Percentiles rank a stretch among this genome's conserved stretches.
Evolutionary conservation across 768 basidiomycete genomes (phyloP).

Genomic region (Tremella mesenterica): DNA sequence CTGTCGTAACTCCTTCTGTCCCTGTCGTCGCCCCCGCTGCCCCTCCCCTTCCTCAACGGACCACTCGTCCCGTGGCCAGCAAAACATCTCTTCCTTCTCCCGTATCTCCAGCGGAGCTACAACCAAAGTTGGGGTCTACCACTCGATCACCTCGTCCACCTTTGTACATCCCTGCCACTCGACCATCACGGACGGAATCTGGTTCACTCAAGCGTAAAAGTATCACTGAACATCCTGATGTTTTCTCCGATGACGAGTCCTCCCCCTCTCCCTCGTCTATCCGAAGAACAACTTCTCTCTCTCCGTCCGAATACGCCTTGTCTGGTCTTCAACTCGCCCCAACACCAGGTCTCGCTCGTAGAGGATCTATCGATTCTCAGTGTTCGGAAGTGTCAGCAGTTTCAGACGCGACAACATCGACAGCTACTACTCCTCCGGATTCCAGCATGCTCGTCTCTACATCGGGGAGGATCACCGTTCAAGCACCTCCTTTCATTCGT

Average conservation of each 20-base stretch:
- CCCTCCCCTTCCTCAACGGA: too few relatives aligned
- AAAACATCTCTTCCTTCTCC: conserved; percentile 13
- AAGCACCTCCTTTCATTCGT: conserved; percentile 11
- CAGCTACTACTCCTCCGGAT: conserved; percentile 18
- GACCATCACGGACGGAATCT: not conserved
- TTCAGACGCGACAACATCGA: conserved; percentile 4
- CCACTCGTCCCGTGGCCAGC: not conserved
- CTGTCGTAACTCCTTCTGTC: not conserved
- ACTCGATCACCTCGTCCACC: not conserved
- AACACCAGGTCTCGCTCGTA: conserved; percentile 30
- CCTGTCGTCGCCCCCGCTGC: not conserved
- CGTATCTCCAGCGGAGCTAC: conserved; percentile 4
- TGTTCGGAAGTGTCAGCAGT: conserved; percentile 11
- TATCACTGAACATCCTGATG: not conserved
- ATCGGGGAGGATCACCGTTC: conserved; percentile 18
- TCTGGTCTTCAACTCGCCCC: conserved; percentile 31
- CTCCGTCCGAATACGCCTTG: conserved; percentile 12
- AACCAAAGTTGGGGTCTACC: conserved; percentile 3
- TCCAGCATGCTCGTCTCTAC: conserved; percentile 20
- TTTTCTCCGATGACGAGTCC: not conserved
- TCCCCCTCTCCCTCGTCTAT: conserved; percentile 8
- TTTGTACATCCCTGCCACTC: not conserved
- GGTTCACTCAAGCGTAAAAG: not conserved
- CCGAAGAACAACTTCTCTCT: conserved; percentile 8
- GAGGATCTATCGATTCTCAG: conserved; percentile 26